These are phyloP conservation scores for Phytophthora megakarya DNA, from an alignment of 352 stramenopile genomes.

Conservation along the genomic window DNA sequence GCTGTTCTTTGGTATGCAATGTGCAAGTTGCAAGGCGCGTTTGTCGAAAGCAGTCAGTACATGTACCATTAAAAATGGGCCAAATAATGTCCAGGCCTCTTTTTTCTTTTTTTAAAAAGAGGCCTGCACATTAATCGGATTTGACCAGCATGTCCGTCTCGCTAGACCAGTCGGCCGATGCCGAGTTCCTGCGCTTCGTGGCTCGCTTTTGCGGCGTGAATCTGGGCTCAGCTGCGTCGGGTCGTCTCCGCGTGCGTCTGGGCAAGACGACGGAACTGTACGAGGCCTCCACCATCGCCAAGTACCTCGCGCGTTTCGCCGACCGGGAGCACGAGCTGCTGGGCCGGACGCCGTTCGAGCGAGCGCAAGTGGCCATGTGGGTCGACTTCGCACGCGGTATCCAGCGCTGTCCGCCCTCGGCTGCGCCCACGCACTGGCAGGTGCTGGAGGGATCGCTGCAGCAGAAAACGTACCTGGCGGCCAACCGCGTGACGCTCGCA, in stretches of 20 bases:
- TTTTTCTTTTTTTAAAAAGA: no score
- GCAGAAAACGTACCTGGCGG: conserved; percentile 69
- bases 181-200: conserved; percentile 82
- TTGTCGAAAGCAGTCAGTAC: no score
- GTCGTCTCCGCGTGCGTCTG: conserved; percentile 74
- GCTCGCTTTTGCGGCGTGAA: conserved; percentile 82
- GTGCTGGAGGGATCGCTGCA: conserved; percentile 63
- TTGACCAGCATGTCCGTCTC: conserved; percentile 71
- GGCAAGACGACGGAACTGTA: conserved; percentile 76
- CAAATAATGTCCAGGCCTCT: no score
- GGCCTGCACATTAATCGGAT: background rate
- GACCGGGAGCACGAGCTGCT: conserved; percentile 76
- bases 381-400: conserved; percentile 66
- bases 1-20: no score
- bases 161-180: conserved; percentile 74
- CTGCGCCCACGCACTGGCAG: conserved; percentile 57
- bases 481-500: conserved; percentile 75
- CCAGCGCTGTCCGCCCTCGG: conserved; percentile 42
- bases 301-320: conserved; percentile 72
- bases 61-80: no score
- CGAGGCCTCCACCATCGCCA: conserved; percentile 75
- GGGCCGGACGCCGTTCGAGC: conserved; percentile 64
- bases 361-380: conserved; percentile 80
- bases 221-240: conserved; percentile 71
- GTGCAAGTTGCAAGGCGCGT: no score